phyloP scores from a whole-genome alignment of 805 yeast genomes.

The Tanozyma kutaoensis region DNA sequence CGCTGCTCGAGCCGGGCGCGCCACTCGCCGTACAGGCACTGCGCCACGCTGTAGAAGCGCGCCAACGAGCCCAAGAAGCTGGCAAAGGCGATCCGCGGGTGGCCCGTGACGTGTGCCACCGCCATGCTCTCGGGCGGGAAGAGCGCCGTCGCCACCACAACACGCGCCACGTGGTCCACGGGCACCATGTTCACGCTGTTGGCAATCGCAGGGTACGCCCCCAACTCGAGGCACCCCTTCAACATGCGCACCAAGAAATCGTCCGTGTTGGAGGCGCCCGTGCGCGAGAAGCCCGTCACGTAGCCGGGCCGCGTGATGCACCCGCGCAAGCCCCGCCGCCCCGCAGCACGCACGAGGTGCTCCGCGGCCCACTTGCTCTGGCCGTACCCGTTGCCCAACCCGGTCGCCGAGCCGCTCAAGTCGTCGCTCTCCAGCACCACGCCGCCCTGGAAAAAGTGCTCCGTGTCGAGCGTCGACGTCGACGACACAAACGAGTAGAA shows the following conservation, averaged over 20 bases:
- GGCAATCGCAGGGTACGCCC: conserved; percentile 70
- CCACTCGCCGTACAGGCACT: conserved; percentile 69
- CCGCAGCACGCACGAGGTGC: conserved; percentile 77
- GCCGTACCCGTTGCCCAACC: conserved; percentile 89
- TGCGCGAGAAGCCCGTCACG: conserved; percentile 71
- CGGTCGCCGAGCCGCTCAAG: conserved; percentile 65
- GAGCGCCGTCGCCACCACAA: conserved; percentile 71
- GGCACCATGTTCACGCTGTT: conserved; percentile 95
- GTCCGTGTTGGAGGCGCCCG: conserved; percentile 91
- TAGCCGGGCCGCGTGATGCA: conserved; percentile 93
- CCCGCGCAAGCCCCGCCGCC: conserved; percentile 76
- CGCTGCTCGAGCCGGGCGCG: conserved; percentile 64
- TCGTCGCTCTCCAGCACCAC: conserved; percentile 66
- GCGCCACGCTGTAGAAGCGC: conserved; percentile 46
- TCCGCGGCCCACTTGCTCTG: conserved; percentile 98
- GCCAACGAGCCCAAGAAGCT: conserved; percentile 56
- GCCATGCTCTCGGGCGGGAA: conserved; percentile 51
- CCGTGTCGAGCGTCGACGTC: conserved; percentile 84
- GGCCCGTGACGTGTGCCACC: conserved; percentile 95
- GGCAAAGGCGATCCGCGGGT: conserved; percentile 78
- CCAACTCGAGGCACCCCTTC: conserved; percentile 88
- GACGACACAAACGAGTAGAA: conserved; percentile 87
- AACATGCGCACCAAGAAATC: conserved; percentile 90
- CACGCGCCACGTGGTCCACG: conserved; percentile 94
- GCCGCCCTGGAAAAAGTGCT: conserved; percentile 61